phyloP scores from a whole-genome alignment of 768 basidiomycete species.

The Suillus hirtellus region DNA sequence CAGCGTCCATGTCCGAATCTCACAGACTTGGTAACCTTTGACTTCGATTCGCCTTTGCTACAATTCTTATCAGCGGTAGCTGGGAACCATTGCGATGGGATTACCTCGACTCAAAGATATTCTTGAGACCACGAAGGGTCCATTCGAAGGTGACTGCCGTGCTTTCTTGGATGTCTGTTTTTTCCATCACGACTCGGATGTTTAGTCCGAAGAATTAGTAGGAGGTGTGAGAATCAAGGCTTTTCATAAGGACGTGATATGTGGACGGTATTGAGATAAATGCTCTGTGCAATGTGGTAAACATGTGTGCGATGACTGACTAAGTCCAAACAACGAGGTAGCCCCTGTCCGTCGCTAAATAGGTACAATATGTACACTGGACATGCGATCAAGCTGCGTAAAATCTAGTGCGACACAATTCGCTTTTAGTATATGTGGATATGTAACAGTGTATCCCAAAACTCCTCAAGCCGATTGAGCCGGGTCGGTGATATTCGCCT shows the following conservation, averaged over 20 bases:
- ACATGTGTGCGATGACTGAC: not conserved
- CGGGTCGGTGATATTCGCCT: not conserved
- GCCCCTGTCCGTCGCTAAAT: conserved; percentile 4
- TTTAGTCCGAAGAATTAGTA: not conserved
- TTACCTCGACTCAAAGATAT: conserved; percentile 71
- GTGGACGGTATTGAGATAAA: not conserved
- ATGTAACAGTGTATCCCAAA: not conserved
- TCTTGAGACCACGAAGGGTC: conserved; percentile 69
- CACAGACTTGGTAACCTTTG: conserved; percentile 73
- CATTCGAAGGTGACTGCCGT: conserved; percentile 71
- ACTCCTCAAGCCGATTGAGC: not conserved
- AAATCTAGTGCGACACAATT: not conserved
- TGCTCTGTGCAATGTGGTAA: not conserved
- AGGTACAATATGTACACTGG: not conserved
- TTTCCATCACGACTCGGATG: conserved; percentile 30
- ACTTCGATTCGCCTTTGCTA: conserved; percentile 75
- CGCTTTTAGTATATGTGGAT: not conserved
- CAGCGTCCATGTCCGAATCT: conserved; percentile 77
- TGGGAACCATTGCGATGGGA: not conserved
- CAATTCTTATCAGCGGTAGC: conserved; percentile 3
- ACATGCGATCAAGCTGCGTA: not conserved
- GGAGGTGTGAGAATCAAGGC: no score
- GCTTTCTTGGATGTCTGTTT: conserved; percentile 49
- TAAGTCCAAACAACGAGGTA: conserved; percentile 1
- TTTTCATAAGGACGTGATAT: not conserved